Base-by-base conservation (phyloP, 495 filamentous ascomycete genomes). In the Achaetomiella virescens region DNA sequence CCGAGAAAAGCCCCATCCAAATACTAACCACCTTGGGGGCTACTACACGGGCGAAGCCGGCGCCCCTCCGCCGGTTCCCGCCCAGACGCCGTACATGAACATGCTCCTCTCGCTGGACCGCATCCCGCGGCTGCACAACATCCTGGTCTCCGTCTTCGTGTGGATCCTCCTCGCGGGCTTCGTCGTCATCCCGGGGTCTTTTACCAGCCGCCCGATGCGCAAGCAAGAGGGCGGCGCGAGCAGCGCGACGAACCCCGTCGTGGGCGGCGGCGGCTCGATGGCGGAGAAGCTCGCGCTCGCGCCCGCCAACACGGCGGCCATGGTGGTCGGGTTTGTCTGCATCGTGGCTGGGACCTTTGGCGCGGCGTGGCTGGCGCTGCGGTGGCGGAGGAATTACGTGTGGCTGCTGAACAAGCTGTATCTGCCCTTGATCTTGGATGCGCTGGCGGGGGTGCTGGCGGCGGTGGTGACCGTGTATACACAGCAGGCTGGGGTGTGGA, bases 391-490 rank as follows among this genome's bases (percentile, higher is more conserved):
- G 41, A 79, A 78, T 44, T 75, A 72, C 53, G 65, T 74, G 14
- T 79, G 75, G 76, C 36, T 78, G 38, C 58, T 75, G 0, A 75
- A 73, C 35, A 66, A 65, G 48, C 61, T 78, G 14, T 75, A 76
- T 54, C 21, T 78, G 49, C 74, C 73, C 1, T 55, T 71, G 0
- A 48, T 70, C 18, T 57, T 80, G 48, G 78, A 79, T 61, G 65
- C 67, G 12, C 24, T 76, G 3, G 77, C 72, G n/a, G 78, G 79
- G 0, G 48, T 80, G 8, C 58, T 81, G 9, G 67, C 68, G 14
- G 78, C 78, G n/a, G 48, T 81, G 9, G 64, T 74, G 14, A 75
- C 68, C 61, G 70, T 83, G 9, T 81, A 81, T 55, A 61, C 69
- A 18, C 69, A 75, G 35, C 72, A 78, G 41, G 46, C 63, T 1